Base-by-base conservation (phyloP, 176 grass and related monocot genomes). In the Panicum miliaceum region DNA sequence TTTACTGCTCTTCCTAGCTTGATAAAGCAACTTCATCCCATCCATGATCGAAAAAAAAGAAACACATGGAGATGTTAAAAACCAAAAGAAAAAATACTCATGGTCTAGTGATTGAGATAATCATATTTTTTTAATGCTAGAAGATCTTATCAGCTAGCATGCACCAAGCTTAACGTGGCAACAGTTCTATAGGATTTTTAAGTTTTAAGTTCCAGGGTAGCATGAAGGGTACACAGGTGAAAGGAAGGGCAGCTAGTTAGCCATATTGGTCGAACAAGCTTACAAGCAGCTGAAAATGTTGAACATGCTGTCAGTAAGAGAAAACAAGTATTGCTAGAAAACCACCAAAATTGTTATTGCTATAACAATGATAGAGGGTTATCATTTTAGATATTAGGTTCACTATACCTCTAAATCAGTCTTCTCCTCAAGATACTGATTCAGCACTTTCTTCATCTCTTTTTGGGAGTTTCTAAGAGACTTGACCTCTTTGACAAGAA, bases 401-500 rank as follows among this genome's bases (percentile, higher is more conserved):
- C 52, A 72, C 71, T 34, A 63, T 90, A 99, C 96, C 91, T 99
- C 90, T 85, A 99, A 92, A 56, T 94, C 93, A 78, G 88, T 84
- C 71, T 96, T 99, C 69, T 99, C 93, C 79, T 94, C 91, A 65
- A 87, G 65, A 83, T 91, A 85, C 84, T 84, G 80, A 89, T 89
- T 90, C 68, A 93, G 66, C 37, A 89, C 57, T 89, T 91, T 84
- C 83, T 94, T 92, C 78, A 96, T 88, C 85, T 99, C 96, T 11
- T 77, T 81, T 91, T 99, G 90, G 59, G 96, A 96, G 75, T 85
- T 99, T 71, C 96, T 92, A 81, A 99, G 93, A 69, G 82, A 91
- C 69, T 92, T 99, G 69, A 99, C 93, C 79, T 99, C 96, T 85
- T 94, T 99, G 82, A 91, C 75, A 84, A 99, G 96, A 75, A 99